Base-by-base conservation (phyloP, 345 rosid species). In the Rhodamnia argentea region DNA sequence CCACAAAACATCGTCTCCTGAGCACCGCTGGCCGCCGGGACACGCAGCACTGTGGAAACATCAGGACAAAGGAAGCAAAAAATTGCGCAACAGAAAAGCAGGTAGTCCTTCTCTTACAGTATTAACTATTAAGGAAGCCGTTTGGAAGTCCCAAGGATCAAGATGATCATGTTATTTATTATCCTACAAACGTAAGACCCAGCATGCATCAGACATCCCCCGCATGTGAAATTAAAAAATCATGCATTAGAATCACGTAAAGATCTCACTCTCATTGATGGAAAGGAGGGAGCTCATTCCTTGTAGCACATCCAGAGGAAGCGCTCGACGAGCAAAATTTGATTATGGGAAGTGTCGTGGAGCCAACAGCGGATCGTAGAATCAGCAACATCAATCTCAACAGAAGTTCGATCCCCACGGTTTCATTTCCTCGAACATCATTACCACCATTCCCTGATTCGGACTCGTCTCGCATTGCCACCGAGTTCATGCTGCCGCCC, bases 381-480 rank as follows among this genome's bases (percentile, higher is more conserved):
- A 51, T 90, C 88, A 11, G 96, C 90, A 40, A 97, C 92, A 26
- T 93, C 90, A 76, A 96, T 92, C 84, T 95, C 93, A 20, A 97
- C 95, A 1, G 99, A 91, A 85, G 89, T 87, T 10, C 99, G 94
- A 90, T 97, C 99, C 99, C 97, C 98, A 95, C 24, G 86, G 93
- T 85, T 88, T 92, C 95, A 97, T 88, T 91, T 90, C 87, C 51
- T 93, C 94, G 92, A 96, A 96, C 91, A 94, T 57, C 55, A 60
- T 40, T 20, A 58, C 84, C 60, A 52, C 47, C 82, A 23, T 7
- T 52, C 50, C 24, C 16, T 2, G 76, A 20, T 42, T 64, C 23
- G 23, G 76, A 2, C 44, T 64, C 76, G 24, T 32, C 44, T 20
- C 1, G 42, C 76, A 2, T 32, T 42, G 2, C 11, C 42, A 20